Conservation (phyloP, 148 eudicot species). For the Camellia granthamiana region DNA sequence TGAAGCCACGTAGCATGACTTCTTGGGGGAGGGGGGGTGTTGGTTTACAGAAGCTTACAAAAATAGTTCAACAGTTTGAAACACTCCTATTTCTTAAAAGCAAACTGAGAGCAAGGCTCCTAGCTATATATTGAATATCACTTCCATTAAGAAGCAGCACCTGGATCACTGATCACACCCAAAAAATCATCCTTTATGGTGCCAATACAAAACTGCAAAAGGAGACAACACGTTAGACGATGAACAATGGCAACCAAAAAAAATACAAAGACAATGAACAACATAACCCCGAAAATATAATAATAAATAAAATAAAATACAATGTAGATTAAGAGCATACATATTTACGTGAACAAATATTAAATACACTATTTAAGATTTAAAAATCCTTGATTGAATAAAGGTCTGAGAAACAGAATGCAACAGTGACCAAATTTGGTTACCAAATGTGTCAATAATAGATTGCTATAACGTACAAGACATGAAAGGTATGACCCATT, state of each 20-base stretch:
- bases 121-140: too few relatives aligned
- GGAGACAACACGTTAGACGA: background rate
- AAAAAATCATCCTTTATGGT: constrained; percentile 87
- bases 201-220: constrained; percentile 83
- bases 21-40: background rate
- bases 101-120: too few relatives aligned
- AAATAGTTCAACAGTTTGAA: background rate
- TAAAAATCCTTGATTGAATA: background rate
- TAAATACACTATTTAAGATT: background rate
- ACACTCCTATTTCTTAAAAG: background rate
- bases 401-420: background rate
- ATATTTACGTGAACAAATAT: background rate
- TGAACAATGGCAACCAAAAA: background rate
- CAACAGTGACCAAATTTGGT: too few relatives aligned
- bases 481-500: too few relatives aligned
- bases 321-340: too few relatives aligned
- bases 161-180: constrained; percentile 84
- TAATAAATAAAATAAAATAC: background rate
- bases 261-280: background rate
- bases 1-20: background rate
- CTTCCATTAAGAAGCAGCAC: constrained; percentile 33
- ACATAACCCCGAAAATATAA: too few relatives aligned
- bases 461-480: too few relatives aligned
- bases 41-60: too few relatives aligned
- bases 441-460: too few relatives aligned